Percentiles rank a stretch among this genome's conserved stretches.
These are phyloP conservation scores for Tricholoma saponaceum DNA, from an alignment of 768 basidiomycete species.

Conservation along the genomic window DNA sequence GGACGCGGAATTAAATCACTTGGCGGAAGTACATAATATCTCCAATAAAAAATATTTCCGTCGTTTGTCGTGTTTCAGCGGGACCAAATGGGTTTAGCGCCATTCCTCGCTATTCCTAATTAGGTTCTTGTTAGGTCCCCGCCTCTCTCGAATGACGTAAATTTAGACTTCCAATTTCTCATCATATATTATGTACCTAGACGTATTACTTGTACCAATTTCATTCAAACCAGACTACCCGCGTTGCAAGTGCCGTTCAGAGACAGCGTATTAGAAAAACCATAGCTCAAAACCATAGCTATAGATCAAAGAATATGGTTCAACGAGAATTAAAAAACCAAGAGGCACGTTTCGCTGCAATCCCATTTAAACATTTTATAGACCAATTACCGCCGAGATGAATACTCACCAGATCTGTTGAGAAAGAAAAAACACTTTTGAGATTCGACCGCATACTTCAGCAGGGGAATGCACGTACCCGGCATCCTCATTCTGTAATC, in stretches of 20 bases:
- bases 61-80: conserved; percentile 32
- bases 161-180: not conserved
- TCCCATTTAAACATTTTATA: conserved; percentile 7
- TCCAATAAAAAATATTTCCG: conserved; percentile 26
- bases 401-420: conserved; percentile 37
- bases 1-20: conserved; percentile 19
- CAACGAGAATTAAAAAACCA: conserved; percentile 90
- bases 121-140: conserved; percentile 30
- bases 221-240: no score
- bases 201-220: conserved; percentile 9
- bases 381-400: conserved; percentile 16
- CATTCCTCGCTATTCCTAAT: conserved; percentile 19
- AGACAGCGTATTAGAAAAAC: no score
- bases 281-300: no score
- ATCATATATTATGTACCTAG: not conserved
- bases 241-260: no score
- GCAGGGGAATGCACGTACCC: conserved; percentile 28
- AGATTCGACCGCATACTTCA: conserved; percentile 9
- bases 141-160: conserved; percentile 19
- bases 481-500: conserved; percentile 84
- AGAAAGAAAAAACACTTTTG: conserved; percentile 9
- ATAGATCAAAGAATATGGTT: conserved; percentile 14
- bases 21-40: conserved; percentile 26
- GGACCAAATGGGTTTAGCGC: conserved; percentile 30
- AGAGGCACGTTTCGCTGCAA: conserved; percentile 81